Evolutionary conservation across 75 land plant species (phyloP), one percentile per base, ranked within the genome.

Genomic region (Adiantum capillusveneris): DNA sequence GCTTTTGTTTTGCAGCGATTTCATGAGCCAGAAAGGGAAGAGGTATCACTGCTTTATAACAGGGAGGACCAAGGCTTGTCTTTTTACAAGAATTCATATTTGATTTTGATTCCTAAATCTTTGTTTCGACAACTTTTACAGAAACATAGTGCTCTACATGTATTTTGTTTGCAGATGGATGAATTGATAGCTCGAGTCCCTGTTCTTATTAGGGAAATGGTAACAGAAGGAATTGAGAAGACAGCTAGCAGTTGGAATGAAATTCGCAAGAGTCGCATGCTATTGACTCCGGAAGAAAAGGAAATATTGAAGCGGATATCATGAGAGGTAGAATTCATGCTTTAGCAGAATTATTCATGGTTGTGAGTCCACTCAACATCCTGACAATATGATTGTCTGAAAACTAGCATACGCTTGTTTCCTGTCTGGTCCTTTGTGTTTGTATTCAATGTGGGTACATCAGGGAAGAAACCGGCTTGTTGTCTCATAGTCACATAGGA

Each of bases 1-100:
- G 96, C 96, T 41, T 95, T 81, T 69, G 64, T 95, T 68, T 81
- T 95, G 2, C 91, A 95, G 63, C 77, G 74, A 56, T 90, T 95
- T 73, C 83, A 70, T 69, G 51, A 62, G 27, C 62, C 58, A 18
- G 84, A 82, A 63, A 84, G 75, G 60, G 71, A 82, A 58, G 78
- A 75, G 63, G 98, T 94, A n/a, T n/a, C n/a, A n/a, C n/a, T n/a
- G n/a, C n/a, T n/a, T n/a, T n/a, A n/a, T n/a, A n/a, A n/a, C n/a
- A n/a, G n/a, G n/a, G n/a, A n/a, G n/a, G n/a, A n/a, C n/a, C n/a
- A n/a, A n/a, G n/a, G n/a, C n/a, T n/a, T n/a, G n/a, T n/a, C n/a
- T n/a, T n/a, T n/a, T n/a, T n/a, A n/a, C n/a, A n/a, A n/a, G n/a
- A n/a, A n/a, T 61, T 53, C 16, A 25, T 11, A 18, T 5, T 26